Evolutionary conservation across 352 stramenopile species (phyloP), one percentile per base, ranked within the genome.

Genomic region (Thalassiosira hispida): DNA sequence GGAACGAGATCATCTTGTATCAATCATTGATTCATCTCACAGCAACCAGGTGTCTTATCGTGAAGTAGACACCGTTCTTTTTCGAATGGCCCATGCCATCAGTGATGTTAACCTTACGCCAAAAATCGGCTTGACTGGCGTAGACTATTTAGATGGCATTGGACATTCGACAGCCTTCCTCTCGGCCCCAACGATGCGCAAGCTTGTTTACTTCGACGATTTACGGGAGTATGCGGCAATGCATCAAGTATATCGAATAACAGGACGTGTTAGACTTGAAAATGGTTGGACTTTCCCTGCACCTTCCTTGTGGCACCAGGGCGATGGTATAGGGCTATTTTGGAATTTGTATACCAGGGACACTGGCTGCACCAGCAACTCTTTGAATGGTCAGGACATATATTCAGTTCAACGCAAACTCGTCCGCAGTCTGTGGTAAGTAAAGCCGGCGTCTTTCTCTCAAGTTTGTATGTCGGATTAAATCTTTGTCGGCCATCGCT

Each of bases 201-300:
- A 71, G 16, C 33, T 90, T 12, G 65, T 90, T 18, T 86, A 90
- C 64, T 90, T 74, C 55, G 65, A 85, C 6, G 71, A 90, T 62
- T 29, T 88, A 23, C 64, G 65, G 35, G 84, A 90, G 33, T 86
- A 85, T 68, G 44, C 74, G 18, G 53, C 71, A 44, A 71, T 62
- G 55, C 61, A 79, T 42, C 23, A 80, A 46, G 72, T 88, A 0
- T 79, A 85, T 70, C 20, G 52, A 62, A 75, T 90, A 62, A 85
- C 73, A 40, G 84, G 84, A 29, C 27, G 52, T 22, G 52, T 29
- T 5, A 49, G 49, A 38, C 16, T 68, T 18, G 59, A 70, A 8
- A 66, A 70, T 52, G 38, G 16, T 4, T 62, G 38, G 11, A 65
- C 59, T 33, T 90, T 90, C 63, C 67, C 73, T 46, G 40, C 75